Evolutionary conservation across 257 asterid genomes (phyloP), one percentile per base, ranked within the genome.

Genomic region (Schizonepeta tenuifolia): DNA sequence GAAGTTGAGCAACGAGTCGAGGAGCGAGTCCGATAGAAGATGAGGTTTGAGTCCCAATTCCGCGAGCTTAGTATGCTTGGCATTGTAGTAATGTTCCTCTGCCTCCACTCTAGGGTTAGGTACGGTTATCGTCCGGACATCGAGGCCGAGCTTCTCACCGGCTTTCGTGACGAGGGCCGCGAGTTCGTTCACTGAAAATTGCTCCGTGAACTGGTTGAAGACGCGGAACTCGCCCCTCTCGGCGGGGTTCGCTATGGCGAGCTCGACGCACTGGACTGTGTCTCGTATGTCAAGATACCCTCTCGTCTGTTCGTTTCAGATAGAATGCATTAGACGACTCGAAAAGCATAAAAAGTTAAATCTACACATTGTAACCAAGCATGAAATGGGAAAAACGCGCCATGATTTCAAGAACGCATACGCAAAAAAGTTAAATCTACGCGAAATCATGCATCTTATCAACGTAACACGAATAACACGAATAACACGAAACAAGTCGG

Each of bases 31-130:
- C 3, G 99, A 91, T 10, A 94, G 91, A 43, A 91, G 96, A 72
- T 90, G 99, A 20, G 99, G 98, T 62, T 89, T 22, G 57, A 94
- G 92, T 9, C 99, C 99, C 78, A 91, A 68, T 77, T 91, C 96
- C 6, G 86, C 79, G 9, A 94, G 96, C 77, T 92, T 94, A 0
- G 99, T 94, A 64, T 91, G 99, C 77, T 91, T 94, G 55, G 99
- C 96, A 12, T 91, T 94, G 75, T 94, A 94, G 81, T 91, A 94
- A 77, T 94, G 99, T 82, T 91, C 97, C 85, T 94, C 99, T 0
- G 96, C 97, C 80, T 94, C 98, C 50, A 94, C 99, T 73, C 99
- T 86, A 2, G 99, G 99, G 83, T 94, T 94, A 53, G 97, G 93
- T 13, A 94, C 93, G 0, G 96, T 87, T 69, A 77, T 60, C 12